These are phyloP conservation scores for Debaryomyces castellii DNA, from an alignment of 805 yeast species.

Conservation along the genomic window DNA sequence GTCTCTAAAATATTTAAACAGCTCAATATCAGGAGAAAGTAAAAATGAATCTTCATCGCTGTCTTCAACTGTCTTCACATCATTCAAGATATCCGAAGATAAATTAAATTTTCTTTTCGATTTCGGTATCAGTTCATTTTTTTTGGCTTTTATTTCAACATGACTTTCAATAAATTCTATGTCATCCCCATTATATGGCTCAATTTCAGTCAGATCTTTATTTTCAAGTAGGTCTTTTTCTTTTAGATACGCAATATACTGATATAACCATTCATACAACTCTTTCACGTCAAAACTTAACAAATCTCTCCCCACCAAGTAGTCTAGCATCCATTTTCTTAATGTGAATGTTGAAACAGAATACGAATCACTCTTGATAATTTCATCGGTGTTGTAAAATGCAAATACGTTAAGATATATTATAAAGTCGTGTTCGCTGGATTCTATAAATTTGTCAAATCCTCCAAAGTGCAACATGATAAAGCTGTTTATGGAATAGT, in stretches of 20 bases:
- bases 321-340: slow-evolving; percentile 24
- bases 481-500: slow-evolving; percentile 42
- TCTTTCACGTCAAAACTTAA: slow-evolving; percentile 35
- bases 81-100: not conserved
- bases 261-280: slow-evolving; percentile 38
- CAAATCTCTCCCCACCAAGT: slow-evolving; percentile 26
- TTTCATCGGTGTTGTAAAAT: slow-evolving; percentile 34
- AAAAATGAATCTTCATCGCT: not conserved
- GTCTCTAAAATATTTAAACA: slow-evolving; percentile 3
- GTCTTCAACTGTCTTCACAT: not conserved
- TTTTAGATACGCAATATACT: slow-evolving; percentile 37
- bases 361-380: slow-evolving; percentile 18
- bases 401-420: slow-evolving; percentile 42
- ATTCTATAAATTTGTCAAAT: slow-evolving; percentile 37
- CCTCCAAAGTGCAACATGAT: slow-evolving; percentile 44
- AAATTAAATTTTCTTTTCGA: not conserved
- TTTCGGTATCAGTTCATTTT: slow-evolving; percentile 1
- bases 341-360: slow-evolving; percentile 19
- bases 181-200: not conserved
- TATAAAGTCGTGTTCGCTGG: slow-evolving; percentile 37
- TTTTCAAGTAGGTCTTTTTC: slow-evolving; percentile 18
- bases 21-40: slow-evolving; percentile 3
- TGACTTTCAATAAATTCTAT: not conserved
- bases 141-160: not conserved
- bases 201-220: not conserved